phyloP scores from a whole-genome alignment of 2,329 filamentous ascomycete genomes.

The Aspergillus phoenicis region DNA sequence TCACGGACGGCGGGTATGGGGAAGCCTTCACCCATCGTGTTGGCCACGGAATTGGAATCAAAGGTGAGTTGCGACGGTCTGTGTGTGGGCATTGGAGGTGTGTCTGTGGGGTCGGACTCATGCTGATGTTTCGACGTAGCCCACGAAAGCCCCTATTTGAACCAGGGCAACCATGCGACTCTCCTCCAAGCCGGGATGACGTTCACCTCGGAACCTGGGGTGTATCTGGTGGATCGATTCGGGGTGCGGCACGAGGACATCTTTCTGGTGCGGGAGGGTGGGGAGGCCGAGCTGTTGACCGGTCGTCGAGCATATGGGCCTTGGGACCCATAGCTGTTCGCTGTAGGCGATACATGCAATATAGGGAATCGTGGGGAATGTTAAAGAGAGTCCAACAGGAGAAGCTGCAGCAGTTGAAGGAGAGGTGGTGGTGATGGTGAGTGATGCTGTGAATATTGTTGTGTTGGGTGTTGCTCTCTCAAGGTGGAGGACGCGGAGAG shows the following conservation, averaged over 20 bases:
- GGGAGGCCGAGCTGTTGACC: constrained; percentile 58
- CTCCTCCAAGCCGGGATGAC: constrained; percentile 60
- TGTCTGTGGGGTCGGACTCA: neutral
- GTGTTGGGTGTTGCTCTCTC: too few species aligned
- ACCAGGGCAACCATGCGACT: constrained; percentile 59
- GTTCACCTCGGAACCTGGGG: constrained; percentile 65
- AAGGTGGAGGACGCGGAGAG: too few species aligned
- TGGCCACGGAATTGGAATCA: constrained; percentile 67
- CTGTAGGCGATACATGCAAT: neutral
- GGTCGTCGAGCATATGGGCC: constrained; percentile 55
- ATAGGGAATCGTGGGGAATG: too few species aligned
- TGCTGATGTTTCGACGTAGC: constrained; percentile 28
- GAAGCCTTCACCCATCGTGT: constrained; percentile 63
- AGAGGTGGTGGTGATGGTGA: too few species aligned
- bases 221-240: constrained; percentile 63
- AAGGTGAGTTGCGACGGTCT: constrained; percentile 40
- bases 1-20: constrained; percentile 61
- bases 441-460: too few species aligned
- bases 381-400: too few species aligned
- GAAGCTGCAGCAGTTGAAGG: too few species aligned
- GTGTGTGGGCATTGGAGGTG: too few species aligned
- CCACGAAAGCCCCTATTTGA: constrained; percentile 66
- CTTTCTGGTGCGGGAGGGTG: constrained; percentile 58
- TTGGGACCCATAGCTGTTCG: constrained; percentile 51
- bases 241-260: constrained; percentile 66